A percentile compares a stretch with the other conserved stretches of the same genome.
These are phyloP conservation scores for Daldinia childiae DNA, from an alignment of 495 filamentous ascomycete species.

Conservation along the genomic window DNA sequence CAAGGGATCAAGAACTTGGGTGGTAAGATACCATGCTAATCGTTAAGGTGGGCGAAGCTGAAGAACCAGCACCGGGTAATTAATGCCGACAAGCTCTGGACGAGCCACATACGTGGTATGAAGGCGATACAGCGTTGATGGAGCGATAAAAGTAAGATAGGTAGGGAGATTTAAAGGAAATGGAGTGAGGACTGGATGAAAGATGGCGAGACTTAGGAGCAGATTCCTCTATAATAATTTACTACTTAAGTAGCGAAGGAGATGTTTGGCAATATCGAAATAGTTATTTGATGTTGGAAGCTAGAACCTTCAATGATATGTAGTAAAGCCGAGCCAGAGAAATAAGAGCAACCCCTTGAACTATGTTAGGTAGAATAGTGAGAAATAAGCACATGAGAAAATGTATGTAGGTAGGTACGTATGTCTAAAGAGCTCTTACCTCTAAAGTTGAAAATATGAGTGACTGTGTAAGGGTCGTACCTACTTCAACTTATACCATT, in stretches of 20 bases:
- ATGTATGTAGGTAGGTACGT: neutral
- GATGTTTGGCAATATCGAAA: constrained; percentile 10
- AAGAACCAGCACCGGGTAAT: constrained; percentile 23
- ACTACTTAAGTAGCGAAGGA: constrained; percentile 12
- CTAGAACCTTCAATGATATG: constrained; percentile 6
- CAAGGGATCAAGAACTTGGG: neutral
- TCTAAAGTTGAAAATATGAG: neutral
- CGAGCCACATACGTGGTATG: constrained; percentile 7
- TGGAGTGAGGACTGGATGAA: constrained; percentile 8
- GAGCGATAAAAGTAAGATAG: constrained; percentile 10
- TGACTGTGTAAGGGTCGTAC: neutral
- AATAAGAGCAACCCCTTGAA: neutral
- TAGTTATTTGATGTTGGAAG: constrained; percentile 22
- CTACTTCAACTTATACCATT: neutral
- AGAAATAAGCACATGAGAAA: too few relatives aligned
- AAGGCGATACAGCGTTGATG: constrained; percentile 8
- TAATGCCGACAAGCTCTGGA: constrained; percentile 6
- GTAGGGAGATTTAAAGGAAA: constrained; percentile 28
- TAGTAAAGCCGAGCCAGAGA: neutral
- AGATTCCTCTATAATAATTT: constrained; percentile 16
- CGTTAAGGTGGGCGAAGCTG: neutral
- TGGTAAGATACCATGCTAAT: neutral
- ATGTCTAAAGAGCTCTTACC: neutral
- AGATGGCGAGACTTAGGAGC: constrained; percentile 17
- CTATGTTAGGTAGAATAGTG: too few relatives aligned